These are phyloP conservation scores for Spergularia marina DNA, from an alignment of 148 eudicot genomes.

Conservation along the genomic window DNA sequence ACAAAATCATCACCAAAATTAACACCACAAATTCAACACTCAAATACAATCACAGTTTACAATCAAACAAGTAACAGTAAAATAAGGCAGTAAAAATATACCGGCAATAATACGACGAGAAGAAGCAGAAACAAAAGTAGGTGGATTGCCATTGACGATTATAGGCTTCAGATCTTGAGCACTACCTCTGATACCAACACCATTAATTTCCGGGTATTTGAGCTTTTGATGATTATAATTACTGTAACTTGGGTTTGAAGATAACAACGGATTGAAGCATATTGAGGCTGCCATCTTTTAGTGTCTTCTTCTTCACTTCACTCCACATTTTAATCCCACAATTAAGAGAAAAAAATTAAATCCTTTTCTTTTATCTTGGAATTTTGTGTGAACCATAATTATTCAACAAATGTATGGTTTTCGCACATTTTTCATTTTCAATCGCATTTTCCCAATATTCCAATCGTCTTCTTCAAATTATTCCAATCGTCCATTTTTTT, in stretches of 20 bases:
- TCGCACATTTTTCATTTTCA: too few species aligned
- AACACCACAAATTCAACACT: background rate
- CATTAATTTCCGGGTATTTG: constrained; percentile 10
- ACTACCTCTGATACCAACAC: background rate
- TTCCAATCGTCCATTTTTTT: too few species aligned
- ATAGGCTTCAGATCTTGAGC: constrained; percentile 51
- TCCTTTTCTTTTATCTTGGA: background rate
- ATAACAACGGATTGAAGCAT: constrained; percentile 35
- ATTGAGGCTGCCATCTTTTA: constrained; percentile 29
- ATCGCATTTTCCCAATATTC: too few species aligned
- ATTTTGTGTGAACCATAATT: constrained; percentile 17
- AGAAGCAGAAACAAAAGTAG: constrained; percentile 79
- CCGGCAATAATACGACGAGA: constrained; percentile 88
- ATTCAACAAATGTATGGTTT: background rate
- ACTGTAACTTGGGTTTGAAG: constrained; percentile 17
- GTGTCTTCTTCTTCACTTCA: constrained; percentile 1
- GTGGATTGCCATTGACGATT: constrained; percentile 61
- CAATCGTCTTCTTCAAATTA: too few species aligned
- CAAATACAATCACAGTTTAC: background rate
- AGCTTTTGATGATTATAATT: constrained; percentile 28
- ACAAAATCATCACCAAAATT: background rate
- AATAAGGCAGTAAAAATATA: constrained; percentile 12
- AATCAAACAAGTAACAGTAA: too few species aligned
- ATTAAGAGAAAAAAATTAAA: background rate
- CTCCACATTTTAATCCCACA: constrained; percentile 1